Evolutionary conservation across 1,284 basidiomycete genomes (phyloP), one percentile per base, ranked within the genome.

Genomic region (Marasmius tenuissimus): DNA sequence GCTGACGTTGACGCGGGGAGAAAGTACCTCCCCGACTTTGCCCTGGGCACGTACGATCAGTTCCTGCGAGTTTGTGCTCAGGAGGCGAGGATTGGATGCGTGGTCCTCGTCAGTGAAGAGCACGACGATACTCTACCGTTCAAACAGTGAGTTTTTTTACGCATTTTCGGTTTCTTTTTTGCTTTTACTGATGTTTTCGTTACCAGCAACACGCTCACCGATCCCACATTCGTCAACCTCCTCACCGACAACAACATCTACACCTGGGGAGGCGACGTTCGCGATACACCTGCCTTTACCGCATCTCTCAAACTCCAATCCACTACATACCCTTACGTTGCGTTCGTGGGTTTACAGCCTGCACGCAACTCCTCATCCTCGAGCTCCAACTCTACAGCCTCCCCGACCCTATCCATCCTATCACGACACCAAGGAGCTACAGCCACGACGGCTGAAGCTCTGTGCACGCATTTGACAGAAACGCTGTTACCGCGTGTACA

Each of bases 271-370:
- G 88, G 87, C 6, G 91, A 93, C 64, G 87, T 97, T 6, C 81
- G 88, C 42, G 89, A 91, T 66, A 80, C 83, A 52, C 93, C 97
- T 65, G 88, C 92, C 3, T 95, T 93, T 11, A 33, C 70, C 93
- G 95, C 93, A 7, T 80, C 93, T 0, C 88, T 93, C 69, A 95
- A 96, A 66, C 79, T 97, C 0, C 89, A 93, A 68, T 88, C 89
- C 1, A 97, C 94, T 2, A 95, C 94, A 0, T 97, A 92, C 69
- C 96, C 96, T 0, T 96, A 96, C 64, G 82, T 98, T 54, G 92
- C 93, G 0, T 98, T 98, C 72, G 77, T 97, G 53, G 90, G 94
- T 0, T 83, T 97, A 39, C 93, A 97, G 68, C 91, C 95, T 0
- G 83, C 83, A 6, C 81, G 88, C 40, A 57, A 59, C 66, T 67